phyloP scores from a whole-genome alignment of 495 filamentous ascomycete species.

The Penicillium arizonense region DNA sequence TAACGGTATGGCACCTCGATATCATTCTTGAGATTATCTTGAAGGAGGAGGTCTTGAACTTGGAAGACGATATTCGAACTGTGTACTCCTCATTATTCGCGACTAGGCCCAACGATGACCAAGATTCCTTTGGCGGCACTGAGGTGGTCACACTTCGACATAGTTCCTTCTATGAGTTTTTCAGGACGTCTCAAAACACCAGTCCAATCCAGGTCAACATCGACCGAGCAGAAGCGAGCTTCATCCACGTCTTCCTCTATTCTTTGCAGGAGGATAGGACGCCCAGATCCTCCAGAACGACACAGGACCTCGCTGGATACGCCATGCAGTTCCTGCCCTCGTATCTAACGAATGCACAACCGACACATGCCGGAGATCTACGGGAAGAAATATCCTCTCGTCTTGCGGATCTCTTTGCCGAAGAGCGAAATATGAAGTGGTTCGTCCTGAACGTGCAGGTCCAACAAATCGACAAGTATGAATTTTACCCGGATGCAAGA shows the following conservation, averaged over 20 bases:
- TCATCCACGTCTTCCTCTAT: background rate
- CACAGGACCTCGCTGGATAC: background rate
- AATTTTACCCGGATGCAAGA: too few relatives aligned
- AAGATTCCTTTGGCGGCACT: background rate
- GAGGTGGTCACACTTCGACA: conserved; percentile 1
- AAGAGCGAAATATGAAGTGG: background rate
- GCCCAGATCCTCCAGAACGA: too few relatives aligned
- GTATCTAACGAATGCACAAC: background rate
- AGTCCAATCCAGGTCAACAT: background rate
- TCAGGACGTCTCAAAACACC: background rate
- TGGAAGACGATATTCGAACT: conserved; percentile 3
- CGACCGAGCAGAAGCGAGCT: background rate
- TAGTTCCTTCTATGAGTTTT: conserved; percentile 7
- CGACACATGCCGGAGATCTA: background rate
- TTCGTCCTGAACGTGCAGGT: too few relatives aligned
- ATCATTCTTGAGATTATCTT: conserved; percentile 1
- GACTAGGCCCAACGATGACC: background rate
- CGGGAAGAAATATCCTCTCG: background rate
- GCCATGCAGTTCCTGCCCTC: background rate
- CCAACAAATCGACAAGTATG: too few relatives aligned
- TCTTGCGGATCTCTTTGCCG: background rate
- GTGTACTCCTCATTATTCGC: background rate
- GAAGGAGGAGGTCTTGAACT: background rate
- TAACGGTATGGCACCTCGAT: conserved; percentile 4
- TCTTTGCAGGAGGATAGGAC: too few relatives aligned